These are phyloP conservation scores for Borealophlyctis nickersoniae DNA, from an alignment of 192 early-diverging fungal genomes.

Conservation along the genomic window DNA sequence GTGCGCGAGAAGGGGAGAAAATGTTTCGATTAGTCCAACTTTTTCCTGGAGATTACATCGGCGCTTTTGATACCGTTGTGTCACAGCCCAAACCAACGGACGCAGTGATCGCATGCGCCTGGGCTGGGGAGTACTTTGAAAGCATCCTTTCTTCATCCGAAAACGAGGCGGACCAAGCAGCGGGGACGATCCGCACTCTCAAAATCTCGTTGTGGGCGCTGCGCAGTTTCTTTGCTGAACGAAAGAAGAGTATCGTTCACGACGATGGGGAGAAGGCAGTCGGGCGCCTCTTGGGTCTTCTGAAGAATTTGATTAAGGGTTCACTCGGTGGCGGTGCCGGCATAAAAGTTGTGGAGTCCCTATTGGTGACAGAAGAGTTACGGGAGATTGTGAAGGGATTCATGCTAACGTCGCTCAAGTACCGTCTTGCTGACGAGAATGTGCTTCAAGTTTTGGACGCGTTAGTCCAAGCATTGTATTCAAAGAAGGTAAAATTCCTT, in stretches of 20 bases:
- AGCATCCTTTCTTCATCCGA: neutral
- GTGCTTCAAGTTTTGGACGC: conserved; percentile 10
- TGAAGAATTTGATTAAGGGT: neutral
- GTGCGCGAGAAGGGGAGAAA: too few species aligned
- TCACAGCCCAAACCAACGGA: too few species aligned
- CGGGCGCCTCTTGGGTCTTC: neutral
- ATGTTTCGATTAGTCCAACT: too few species aligned
- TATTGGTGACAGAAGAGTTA: neutral
- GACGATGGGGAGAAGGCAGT: neutral
- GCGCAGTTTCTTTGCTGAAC: neutral
- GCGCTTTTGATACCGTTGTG: too few species aligned
- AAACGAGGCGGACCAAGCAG: neutral
- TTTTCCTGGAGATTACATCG: too few species aligned
- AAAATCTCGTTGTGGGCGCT: neutral
- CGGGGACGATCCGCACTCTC: neutral
- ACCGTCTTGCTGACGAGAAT: conserved; percentile 18
- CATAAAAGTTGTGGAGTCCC: neutral
- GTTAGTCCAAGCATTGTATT: conserved; percentile 11
- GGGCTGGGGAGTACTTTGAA: neutral
- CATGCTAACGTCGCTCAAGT: conserved; percentile 26
- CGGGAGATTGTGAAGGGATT: conserved; percentile 12
- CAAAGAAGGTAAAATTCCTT: conserved; percentile 7
- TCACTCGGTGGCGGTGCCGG: neutral
- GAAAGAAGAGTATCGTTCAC: conserved; percentile 7
- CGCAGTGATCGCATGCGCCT: neutral